Conservation (phyloP, 768 basidiomycete genomes). For the Pleurotus giganteus region DNA sequence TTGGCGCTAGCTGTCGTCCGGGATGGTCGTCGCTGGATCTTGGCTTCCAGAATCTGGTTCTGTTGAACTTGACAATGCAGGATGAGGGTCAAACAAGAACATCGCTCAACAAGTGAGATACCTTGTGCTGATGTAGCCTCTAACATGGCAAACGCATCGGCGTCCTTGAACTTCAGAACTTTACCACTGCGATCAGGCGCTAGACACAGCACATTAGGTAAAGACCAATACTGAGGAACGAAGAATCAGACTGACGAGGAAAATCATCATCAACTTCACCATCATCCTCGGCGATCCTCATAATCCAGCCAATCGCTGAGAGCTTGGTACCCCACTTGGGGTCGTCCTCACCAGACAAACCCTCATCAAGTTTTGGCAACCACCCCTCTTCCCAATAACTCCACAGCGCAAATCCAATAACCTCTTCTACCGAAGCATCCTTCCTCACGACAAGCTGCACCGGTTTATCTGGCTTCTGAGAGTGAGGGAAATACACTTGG, state of each 20-base stretch:
- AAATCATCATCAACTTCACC: conserved; percentile 99
- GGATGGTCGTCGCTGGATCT: conserved; percentile 82
- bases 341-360: conserved; percentile 56
- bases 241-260: conserved; percentile 65
- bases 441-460: conserved; percentile 77
- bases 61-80: conserved; percentile 51
- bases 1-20: conserved; percentile 54
- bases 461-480: conserved; percentile 49
- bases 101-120: conserved; percentile 24
- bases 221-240: background rate
- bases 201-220: conserved; percentile 28
- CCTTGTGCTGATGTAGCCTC: conserved; percentile 73
- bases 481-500: conserved; percentile 84
- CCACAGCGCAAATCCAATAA: conserved; percentile 90
- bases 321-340: conserved; percentile 55
- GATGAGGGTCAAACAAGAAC: background rate
- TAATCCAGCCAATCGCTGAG: conserved; percentile 85
- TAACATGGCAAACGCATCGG: conserved; percentile 86
- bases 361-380: conserved; percentile 75
- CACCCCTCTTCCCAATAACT: conserved; percentile 91
- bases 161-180: conserved; percentile 78
- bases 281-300: conserved; percentile 94
- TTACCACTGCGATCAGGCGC: conserved; percentile 88
- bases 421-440: conserved; percentile 93
- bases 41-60: conserved; percentile 74